A percentile compares a stretch with the other conserved stretches of the same genome.
Conservation (phyloP, 1,284 basidiomycete genomes). For the Pisolithus thermaeus region DNA sequence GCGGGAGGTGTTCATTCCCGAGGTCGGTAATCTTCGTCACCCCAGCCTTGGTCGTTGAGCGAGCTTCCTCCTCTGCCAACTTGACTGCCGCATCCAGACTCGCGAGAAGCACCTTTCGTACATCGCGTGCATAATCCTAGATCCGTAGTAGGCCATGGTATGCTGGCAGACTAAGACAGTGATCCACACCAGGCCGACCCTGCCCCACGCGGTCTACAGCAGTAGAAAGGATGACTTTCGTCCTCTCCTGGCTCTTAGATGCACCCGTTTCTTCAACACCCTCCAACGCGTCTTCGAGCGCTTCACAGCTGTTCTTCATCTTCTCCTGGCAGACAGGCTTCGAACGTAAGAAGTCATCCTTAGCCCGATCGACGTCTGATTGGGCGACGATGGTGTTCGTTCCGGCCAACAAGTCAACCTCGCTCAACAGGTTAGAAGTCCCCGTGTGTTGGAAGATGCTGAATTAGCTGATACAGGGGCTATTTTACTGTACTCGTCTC, state of each 20-base stretch:
- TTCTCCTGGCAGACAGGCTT: constrained; percentile 86
- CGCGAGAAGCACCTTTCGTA: constrained; percentile 72
- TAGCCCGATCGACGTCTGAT: constrained; percentile 74
- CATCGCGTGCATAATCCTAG: constrained; percentile 87
- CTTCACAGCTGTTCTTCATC: constrained; percentile 72
- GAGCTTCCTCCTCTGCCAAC: constrained; percentile 81
- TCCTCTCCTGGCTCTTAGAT: constrained; percentile 45
- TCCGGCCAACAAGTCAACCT: constrained; percentile 83
- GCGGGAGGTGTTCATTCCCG: constrained; percentile 78
- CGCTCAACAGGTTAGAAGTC: constrained; percentile 70
- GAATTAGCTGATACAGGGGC: too few relatives aligned
- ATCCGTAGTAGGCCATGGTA: constrained; percentile 87
- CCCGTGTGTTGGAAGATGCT: too few relatives aligned
- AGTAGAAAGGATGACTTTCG: constrained; percentile 57
- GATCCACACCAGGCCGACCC: constrained; percentile 64
- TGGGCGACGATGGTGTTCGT: constrained; percentile 86
- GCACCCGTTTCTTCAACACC: constrained; percentile 76
- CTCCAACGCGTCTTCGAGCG: constrained; percentile 77
- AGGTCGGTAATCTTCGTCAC: constrained; percentile 68
- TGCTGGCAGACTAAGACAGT: constrained; percentile 58
- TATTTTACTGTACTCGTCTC: too few relatives aligned
- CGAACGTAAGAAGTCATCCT: constrained; percentile 61
- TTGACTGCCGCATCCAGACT: constrained; percentile 83
- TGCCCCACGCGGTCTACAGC: constrained; percentile 77
- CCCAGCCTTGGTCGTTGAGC: constrained; percentile 61